Evolutionary conservation across 192 early-diverging fungal genomes (phyloP).

Genomic region (Jimgerdemannia flammicorona): DNA sequence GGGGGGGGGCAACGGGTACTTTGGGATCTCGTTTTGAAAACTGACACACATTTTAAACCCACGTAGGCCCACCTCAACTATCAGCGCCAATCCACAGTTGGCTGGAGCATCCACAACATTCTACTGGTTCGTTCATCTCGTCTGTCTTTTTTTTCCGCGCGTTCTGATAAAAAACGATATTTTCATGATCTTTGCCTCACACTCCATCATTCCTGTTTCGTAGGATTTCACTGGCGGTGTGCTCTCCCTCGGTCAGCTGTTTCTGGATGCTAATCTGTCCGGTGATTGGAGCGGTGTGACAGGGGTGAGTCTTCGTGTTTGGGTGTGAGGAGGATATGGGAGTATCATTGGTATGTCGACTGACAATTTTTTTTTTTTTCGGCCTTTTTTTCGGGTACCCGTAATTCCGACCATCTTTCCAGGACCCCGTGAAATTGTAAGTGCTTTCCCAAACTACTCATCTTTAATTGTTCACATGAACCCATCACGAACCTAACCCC

Average conservation of each 20-base stretch:
- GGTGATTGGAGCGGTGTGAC: slow-evolving; percentile 60
- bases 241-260: slow-evolving; percentile 70
- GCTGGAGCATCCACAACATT: slow-evolving; percentile 91
- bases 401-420: background rate
- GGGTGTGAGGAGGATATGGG: background rate
- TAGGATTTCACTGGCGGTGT: slow-evolving; percentile 81
- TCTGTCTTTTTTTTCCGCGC: no score
- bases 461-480: slow-evolving; percentile 4
- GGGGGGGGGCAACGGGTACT: no score
- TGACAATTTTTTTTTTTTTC: no score
- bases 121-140: slow-evolving; percentile 41
- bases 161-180: no score
- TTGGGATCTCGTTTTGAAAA: background rate
- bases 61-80: slow-evolving; percentile 68
- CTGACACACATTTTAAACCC: slow-evolving; percentile 11
- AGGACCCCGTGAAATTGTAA: slow-evolving; percentile 62
- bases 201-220: background rate
- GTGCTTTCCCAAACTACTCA: background rate
- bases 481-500: background rate
- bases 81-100: slow-evolving; percentile 69
- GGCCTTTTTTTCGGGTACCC: no score
- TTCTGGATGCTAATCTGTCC: slow-evolving; percentile 65
- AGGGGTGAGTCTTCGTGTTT: slow-evolving; percentile 33
- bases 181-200: no score
- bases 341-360: background rate